A percentile compares a stretch with the other conserved stretches of the same genome.
Conservation (phyloP, 805 yeast genomes). For the Saccharomyces mikatae region DNA sequence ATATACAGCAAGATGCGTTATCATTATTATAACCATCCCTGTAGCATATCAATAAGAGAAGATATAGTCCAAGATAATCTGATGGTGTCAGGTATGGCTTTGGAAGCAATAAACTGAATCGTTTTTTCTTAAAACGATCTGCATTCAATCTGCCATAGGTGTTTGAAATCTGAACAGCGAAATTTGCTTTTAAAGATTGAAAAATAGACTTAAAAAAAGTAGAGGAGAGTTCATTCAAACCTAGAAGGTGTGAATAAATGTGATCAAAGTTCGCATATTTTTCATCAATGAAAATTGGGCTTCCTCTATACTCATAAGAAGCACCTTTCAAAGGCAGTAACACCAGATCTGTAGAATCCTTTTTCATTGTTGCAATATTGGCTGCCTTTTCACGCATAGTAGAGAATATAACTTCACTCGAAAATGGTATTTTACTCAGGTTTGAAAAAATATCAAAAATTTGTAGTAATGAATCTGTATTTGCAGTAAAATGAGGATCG, state of each 20-base stretch:
- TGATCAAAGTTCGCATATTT: conserved; percentile 22
- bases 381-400: conserved; percentile 25
- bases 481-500: conserved; percentile 22
- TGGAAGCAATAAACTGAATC: conserved; percentile 18
- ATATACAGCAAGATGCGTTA: conserved; percentile 12
- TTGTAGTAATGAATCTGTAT: conserved; percentile 26
- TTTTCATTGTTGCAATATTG: conserved; percentile 14
- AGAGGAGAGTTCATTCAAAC: conserved; percentile 25
- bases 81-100: conserved; percentile 22
- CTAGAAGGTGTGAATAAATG: conserved; percentile 22
- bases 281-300: conserved; percentile 12
- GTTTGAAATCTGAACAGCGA: conserved; percentile 22
- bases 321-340: conserved; percentile 25
- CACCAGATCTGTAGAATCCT: conserved; percentile 12
- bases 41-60: conserved; percentile 17
- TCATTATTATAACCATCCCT: conserved; percentile 9
- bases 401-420: conserved; percentile 50
- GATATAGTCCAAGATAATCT: conserved; percentile 23
- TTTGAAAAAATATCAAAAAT: conserved; percentile 32
- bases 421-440: conserved; percentile 43
- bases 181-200: conserved; percentile 12
- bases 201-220: conserved; percentile 19
- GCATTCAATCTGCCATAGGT: conserved; percentile 16
- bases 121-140: conserved; percentile 17
- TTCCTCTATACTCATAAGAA: conserved; percentile 13